Percentiles rank a stretch among this genome's conserved stretches.
phyloP scores from a whole-genome alignment of 2,329 filamentous ascomycete species.

The Fusarium sp. region DNA sequence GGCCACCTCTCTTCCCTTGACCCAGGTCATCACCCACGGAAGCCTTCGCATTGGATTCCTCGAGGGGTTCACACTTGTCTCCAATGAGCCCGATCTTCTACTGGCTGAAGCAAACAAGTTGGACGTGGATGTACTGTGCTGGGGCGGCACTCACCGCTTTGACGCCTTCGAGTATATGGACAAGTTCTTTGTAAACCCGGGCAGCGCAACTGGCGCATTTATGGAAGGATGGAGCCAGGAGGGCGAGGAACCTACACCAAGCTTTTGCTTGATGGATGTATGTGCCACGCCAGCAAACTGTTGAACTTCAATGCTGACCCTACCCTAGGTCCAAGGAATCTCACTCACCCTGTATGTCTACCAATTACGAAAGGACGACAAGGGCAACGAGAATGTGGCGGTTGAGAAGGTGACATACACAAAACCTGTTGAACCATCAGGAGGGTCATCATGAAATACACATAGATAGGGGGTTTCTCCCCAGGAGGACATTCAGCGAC shows the following conservation, averaged over 20 bases:
- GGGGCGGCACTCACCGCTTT: conserved; percentile 74
- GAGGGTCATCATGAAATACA: conserved; percentile 57
- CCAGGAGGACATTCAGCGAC: conserved; percentile 32
- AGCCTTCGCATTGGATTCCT: conserved; percentile 73
- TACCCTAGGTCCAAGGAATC: conserved; percentile 86
- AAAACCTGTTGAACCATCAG: conserved; percentile 73
- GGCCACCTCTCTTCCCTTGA: conserved; percentile 71
- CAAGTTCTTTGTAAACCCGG: conserved; percentile 78
- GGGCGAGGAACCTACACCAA: conserved; percentile 81
- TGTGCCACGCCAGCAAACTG: conserved; percentile 55
- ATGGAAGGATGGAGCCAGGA: conserved; percentile 67
- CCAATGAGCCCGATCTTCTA: conserved; percentile 72
- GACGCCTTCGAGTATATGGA: conserved; percentile 79
- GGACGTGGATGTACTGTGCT: conserved; percentile 76
- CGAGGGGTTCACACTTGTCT: conserved; percentile 75
- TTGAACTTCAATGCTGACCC: conserved; percentile 34
- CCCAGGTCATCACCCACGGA: conserved; percentile 74
- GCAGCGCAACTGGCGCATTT: conserved; percentile 73
- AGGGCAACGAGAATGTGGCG: conserved; percentile 80
- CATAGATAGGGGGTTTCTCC: conserved; percentile 19
- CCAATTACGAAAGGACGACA: conserved; percentile 80
- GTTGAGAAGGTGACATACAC: conserved; percentile 90
- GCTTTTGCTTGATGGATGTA: conserved; percentile 98
- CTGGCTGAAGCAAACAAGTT: conserved; percentile 75
- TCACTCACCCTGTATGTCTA: conserved; percentile 97